Percentiles rank a stretch among this genome's conserved stretches.
Conservation (phyloP, 371 early-diverging fungal genomes). For the Capillidium heterosporum region DNA sequence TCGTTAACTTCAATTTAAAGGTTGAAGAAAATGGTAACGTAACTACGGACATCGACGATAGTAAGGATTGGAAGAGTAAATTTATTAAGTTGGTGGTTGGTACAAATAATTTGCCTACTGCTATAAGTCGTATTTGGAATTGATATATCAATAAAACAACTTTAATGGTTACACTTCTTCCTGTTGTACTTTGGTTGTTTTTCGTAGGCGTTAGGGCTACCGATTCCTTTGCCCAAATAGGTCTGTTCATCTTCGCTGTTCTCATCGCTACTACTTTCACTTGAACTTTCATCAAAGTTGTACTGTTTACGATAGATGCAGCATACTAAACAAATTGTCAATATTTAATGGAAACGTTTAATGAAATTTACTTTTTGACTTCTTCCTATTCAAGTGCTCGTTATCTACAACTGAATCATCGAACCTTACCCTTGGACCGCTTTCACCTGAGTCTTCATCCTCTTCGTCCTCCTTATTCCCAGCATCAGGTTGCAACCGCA, state of each 20-base stretch:
- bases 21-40: too few relatives aligned
- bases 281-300: not conserved
- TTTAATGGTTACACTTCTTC: not conserved
- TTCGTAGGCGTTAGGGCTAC: conserved; percentile 1
- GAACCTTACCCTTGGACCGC: conserved; percentile 45
- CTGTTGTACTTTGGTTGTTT: not conserved
- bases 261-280: conserved; percentile 3
- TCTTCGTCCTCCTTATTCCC: not conserved
- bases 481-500: too few relatives aligned
- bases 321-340: not conserved
- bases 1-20: too few relatives aligned
- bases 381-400: conserved; percentile 64
- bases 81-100: too few relatives aligned
- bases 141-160: too few relatives aligned
- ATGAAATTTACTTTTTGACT: conserved; percentile 46
- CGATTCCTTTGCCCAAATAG: not conserved
- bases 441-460: not conserved
- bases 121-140: too few relatives aligned
- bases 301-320: not conserved
- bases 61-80: too few relatives aligned
- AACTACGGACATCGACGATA: too few relatives aligned
- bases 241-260: not conserved
- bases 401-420: conserved; percentile 70
- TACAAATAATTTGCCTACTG: too few relatives aligned
- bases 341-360: not conserved